Conservation (phyloP, 2,329 filamentous ascomycete species). For the Beauveria sp. region DNA sequence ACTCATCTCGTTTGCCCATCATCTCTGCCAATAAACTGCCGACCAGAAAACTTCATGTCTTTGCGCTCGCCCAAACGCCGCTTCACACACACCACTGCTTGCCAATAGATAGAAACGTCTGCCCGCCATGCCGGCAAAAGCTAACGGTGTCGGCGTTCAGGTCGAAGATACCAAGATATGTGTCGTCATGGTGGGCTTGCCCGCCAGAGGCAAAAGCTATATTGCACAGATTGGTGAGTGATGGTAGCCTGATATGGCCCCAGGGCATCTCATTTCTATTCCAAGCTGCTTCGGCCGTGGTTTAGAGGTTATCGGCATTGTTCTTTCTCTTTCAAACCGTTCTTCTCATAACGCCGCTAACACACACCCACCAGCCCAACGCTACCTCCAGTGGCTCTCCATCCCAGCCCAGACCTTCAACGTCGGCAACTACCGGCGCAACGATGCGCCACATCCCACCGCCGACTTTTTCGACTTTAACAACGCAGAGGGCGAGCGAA, state of each 20-base stretch:
- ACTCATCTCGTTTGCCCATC: neutral
- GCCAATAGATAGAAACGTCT: neutral
- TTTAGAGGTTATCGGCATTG: neutral
- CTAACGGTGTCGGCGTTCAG: slow-evolving; percentile 69
- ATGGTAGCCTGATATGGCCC: slow-evolving; percentile 12
- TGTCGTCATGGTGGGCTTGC: slow-evolving; percentile 97
- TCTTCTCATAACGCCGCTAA: neutral
- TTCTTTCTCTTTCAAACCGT: neutral
- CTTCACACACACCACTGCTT: slow-evolving; percentile 3
- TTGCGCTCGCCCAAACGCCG: neutral
- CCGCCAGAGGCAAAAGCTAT: slow-evolving; percentile 91
- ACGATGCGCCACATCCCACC: slow-evolving; percentile 79
- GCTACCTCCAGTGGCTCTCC: slow-evolving; percentile 94
- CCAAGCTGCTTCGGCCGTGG: no score
- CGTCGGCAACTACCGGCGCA: slow-evolving; percentile 89
- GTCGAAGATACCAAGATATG: slow-evolving; percentile 94
- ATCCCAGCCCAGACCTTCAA: slow-evolving; percentile 95
- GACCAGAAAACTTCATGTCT: neutral
- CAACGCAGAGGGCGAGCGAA: slow-evolving; percentile 83
- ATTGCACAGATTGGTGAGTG: slow-evolving; percentile 88
- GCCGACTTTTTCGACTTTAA: slow-evolving; percentile 93
- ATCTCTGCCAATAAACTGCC: neutral
- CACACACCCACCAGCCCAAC: slow-evolving; percentile 53
- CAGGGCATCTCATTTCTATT: neutral
- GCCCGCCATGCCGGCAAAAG: slow-evolving; percentile 35